Percentiles rank a stretch among this genome's conserved stretches.
Conservation (phyloP, 2,329 filamentous ascomycete genomes). For the Fusarium circinatum region DNA sequence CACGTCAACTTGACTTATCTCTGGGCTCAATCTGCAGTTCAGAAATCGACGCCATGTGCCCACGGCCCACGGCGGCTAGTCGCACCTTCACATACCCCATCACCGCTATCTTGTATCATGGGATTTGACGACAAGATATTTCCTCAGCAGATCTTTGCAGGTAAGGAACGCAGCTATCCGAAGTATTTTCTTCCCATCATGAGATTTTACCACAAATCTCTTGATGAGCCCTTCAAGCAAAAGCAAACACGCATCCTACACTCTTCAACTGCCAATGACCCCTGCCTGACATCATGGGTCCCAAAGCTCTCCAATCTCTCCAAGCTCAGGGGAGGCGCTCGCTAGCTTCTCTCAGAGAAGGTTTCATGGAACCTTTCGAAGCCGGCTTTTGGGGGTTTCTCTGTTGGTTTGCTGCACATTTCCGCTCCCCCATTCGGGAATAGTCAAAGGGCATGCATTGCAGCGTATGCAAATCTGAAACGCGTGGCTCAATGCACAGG, state of each 20-base stretch:
- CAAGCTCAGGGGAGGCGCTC: constrained; percentile 33
- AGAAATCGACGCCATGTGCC: constrained; percentile 13
- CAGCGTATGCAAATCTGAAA: constrained; percentile 24
- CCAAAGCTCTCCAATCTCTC: constrained; percentile 28
- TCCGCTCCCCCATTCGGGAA: neutral
- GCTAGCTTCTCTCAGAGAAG: constrained; percentile 36
- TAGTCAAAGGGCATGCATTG: constrained; percentile 12
- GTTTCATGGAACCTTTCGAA: constrained; percentile 42
- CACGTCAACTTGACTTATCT: neutral
- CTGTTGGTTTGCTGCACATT: constrained; percentile 17
- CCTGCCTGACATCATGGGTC: constrained; percentile 40
- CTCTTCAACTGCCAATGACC: constrained; percentile 9
- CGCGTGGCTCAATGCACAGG: constrained; percentile 28
- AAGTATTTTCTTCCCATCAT: neutral
- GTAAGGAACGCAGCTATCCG: constrained; percentile 5
- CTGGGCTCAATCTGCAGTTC: constrained; percentile 28
- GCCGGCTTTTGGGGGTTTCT: constrained; percentile 1
- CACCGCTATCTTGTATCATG: constrained; percentile 1
- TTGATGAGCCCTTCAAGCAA: constrained; percentile 2
- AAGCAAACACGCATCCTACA: neutral
- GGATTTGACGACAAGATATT: neutral
- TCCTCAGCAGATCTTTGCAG: constrained; percentile 12
- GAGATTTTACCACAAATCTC: neutral
- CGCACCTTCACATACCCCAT: neutral
- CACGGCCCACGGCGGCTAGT: constrained; percentile 24